These are phyloP conservation scores for Triticum turgidum DNA, from an alignment of 176 grass and related monocot genomes.

Conservation along the genomic window DNA sequence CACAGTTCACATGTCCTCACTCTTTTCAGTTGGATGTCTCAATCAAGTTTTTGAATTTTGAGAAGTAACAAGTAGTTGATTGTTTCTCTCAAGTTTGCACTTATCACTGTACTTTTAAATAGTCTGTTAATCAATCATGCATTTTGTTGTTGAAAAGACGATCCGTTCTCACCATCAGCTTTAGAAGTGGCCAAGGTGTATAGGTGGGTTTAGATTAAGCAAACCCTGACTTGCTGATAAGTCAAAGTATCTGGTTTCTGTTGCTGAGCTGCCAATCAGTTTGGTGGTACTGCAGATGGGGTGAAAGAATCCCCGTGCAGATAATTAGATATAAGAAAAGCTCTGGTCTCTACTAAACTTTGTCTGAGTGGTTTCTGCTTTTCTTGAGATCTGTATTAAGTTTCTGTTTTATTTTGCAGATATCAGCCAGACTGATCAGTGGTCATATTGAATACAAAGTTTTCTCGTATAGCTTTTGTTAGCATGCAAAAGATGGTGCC, in stretches of 20 bases:
- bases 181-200: neutral
- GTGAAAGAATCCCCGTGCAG: constrained; percentile 9
- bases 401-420: constrained; percentile 27
- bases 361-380: constrained; percentile 9
- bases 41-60: constrained; percentile 31
- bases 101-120: neutral
- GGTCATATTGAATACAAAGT: neutral
- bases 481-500: constrained; percentile 34
- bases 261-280: neutral
- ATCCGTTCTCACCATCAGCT: neutral
- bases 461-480: constrained; percentile 1
- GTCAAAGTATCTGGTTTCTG: neutral
- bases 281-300: neutral
- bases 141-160: constrained; percentile 7
- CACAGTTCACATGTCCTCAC: constrained; percentile 34
- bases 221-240: neutral
- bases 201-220: neutral
- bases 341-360: neutral
- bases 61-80: neutral
- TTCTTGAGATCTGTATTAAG: constrained; percentile 29
- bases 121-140: neutral
- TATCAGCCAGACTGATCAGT: constrained; percentile 22
- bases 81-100: neutral
- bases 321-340: constrained; percentile 11
- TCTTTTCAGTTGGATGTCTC: constrained; percentile 51